Evolutionary conservation across 164 flowering plant species (phyloP).

Genomic region (Berberis vulgaris): DNA sequence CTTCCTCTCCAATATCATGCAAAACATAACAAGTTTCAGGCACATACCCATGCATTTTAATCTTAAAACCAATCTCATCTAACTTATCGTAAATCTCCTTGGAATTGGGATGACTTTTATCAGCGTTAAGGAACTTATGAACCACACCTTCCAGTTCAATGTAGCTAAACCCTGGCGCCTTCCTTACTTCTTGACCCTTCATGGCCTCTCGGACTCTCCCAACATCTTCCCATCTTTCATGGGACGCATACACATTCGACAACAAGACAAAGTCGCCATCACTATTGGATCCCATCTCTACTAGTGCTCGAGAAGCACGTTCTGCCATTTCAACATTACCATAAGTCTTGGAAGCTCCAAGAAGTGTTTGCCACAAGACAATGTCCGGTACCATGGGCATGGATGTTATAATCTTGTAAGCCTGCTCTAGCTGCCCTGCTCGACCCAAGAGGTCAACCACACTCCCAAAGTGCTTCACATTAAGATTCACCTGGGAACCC

Average conservation of each 20-base stretch:
- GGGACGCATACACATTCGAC: neutral
- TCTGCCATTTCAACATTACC: neutral
- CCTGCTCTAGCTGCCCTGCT: neutral
- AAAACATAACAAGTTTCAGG: neutral
- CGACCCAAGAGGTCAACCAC: constrained; percentile 2
- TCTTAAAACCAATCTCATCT: neutral
- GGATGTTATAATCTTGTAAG: neutral
- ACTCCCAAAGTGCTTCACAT: neutral
- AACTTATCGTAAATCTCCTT: neutral
- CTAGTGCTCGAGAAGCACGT: neutral
- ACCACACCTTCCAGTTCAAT: neutral
- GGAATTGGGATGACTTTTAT: neutral
- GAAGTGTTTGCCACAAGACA: neutral
- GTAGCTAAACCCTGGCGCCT: neutral
- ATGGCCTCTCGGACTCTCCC: constrained; percentile 1
- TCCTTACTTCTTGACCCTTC: neutral
- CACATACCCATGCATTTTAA: neutral
- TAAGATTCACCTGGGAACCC: constrained; percentile 20
- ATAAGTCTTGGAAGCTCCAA: neutral
- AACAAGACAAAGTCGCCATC: neutral
- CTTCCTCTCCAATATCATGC: neutral
- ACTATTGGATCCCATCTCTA: neutral
- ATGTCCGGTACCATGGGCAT: neutral
- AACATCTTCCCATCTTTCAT: constrained; percentile 1
- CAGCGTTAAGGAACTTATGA: neutral